Evolutionary conservation across 495 filamentous ascomycete species (phyloP).

Genomic region (Podospora comata): DNA sequence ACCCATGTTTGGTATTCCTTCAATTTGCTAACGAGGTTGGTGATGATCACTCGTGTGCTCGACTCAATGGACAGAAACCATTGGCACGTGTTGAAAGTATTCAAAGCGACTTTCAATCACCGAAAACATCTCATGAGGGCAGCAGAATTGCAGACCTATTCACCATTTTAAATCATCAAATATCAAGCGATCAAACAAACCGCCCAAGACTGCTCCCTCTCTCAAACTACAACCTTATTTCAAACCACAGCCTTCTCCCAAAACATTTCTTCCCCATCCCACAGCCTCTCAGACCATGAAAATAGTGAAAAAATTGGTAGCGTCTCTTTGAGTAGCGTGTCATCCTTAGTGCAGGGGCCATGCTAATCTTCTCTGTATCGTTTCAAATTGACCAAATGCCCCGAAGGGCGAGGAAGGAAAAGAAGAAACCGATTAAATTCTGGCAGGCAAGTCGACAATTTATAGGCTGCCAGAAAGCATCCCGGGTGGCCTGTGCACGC

Average conservation of each 20-base stretch:
- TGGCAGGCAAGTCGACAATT: no score
- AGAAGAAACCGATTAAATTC: slow-evolving; percentile 12
- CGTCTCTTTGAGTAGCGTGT: slow-evolving; percentile 99
- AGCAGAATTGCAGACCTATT: no score
- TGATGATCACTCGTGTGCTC: background rate
- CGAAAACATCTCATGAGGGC: no score
- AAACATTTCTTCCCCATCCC: background rate
- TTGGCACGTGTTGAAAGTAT: no score
- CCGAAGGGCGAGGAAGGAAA: slow-evolving; percentile 49
- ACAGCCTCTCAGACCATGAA: background rate
- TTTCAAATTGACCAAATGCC: slow-evolving; percentile 76
- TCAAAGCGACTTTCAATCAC: no score
- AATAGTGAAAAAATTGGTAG: slow-evolving; percentile 64
- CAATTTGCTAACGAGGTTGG: background rate
- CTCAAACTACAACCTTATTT: no score
- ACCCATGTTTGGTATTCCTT: background rate
- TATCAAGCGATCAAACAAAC: no score
- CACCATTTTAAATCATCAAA: no score
- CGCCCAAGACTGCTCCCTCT: no score
- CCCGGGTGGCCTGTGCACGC: background rate
- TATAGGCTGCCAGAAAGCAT: no score
- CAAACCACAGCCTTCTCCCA: background rate
- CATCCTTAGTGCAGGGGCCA: slow-evolving; percentile 99
- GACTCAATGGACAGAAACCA: no score
- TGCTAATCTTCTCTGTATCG: slow-evolving; percentile 91